phyloP scores from a whole-genome alignment of 2,329 filamentous ascomycete genomes.

The Metarhizium album region DNA sequence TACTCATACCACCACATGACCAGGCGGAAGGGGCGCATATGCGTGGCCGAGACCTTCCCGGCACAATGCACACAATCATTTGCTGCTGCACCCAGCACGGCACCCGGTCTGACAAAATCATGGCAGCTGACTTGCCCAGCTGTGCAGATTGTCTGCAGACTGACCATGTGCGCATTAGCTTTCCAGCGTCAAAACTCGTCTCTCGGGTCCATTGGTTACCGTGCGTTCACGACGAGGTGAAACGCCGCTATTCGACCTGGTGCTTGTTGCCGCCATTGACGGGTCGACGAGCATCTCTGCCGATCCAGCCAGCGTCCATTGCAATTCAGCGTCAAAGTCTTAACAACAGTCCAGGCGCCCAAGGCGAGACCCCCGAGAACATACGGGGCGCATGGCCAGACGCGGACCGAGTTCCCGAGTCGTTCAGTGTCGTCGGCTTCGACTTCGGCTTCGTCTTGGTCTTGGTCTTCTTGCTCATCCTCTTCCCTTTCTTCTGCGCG shows the following conservation, averaged over 20 bases:
- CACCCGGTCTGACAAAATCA: slow-evolving; percentile 2
- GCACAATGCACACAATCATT: slow-evolving; percentile 1
- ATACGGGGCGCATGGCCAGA: too few species aligned
- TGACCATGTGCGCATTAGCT: background rate
- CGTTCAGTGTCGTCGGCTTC: too few species aligned
- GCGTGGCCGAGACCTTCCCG: slow-evolving; percentile 1
- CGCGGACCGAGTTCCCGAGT: too few species aligned
- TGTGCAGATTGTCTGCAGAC: background rate
- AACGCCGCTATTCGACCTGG: background rate
- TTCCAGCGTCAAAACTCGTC: background rate
- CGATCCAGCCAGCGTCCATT: background rate
- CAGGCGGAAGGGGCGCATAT: background rate
- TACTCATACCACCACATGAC: background rate
- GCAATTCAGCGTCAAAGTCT: too few species aligned
- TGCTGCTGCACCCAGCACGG: slow-evolving; percentile 3
- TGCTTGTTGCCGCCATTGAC: background rate
- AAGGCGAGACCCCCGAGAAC: too few species aligned
- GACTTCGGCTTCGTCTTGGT: too few species aligned
- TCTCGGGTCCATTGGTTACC: background rate
- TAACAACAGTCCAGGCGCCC: too few species aligned
- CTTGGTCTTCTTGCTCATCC: too few species aligned
- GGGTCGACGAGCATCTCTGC: background rate
- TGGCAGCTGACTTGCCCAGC: slow-evolving; percentile 2
- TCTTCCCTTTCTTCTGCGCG: too few species aligned
- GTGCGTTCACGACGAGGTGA: background rate